Percentiles rank a stretch among this genome's conserved stretches.
These are phyloP conservation scores for Physcia stellaris DNA, from an alignment of 495 filamentous ascomycete species.

Conservation along the genomic window DNA sequence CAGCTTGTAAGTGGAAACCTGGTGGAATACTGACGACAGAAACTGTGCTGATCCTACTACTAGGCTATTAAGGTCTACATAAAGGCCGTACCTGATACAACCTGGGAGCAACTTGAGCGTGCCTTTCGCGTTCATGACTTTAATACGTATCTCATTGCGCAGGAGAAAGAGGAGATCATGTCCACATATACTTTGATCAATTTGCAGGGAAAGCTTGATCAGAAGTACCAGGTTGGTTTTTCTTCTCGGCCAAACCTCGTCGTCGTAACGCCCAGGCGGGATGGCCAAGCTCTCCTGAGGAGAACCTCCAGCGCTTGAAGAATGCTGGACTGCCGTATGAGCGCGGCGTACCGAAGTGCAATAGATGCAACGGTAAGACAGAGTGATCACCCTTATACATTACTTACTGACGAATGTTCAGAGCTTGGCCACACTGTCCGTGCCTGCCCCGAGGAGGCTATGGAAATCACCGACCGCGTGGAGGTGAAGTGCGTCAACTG, in stretches of 20 bases:
- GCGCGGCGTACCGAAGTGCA: constrained; percentile 52
- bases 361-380: constrained; percentile 46
- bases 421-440: constrained; percentile 63
- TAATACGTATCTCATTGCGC: constrained; percentile 57
- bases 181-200: constrained; percentile 63
- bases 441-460: constrained; percentile 50
- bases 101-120: constrained; percentile 57
- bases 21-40: neutral
- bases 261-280: constrained; percentile 43
- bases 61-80: constrained; percentile 55
- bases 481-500: constrained; percentile 68
- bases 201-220: constrained; percentile 65
- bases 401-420: too few relatives aligned
- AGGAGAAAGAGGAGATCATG: constrained; percentile 40
- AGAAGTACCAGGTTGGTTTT: constrained; percentile 61
- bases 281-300: constrained; percentile 52
- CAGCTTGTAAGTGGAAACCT: constrained; percentile 43
- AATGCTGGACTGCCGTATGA: constrained; percentile 60
- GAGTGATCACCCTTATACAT: constrained; percentile 9
- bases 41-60: constrained; percentile 10
- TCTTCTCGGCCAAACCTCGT: constrained; percentile 45
- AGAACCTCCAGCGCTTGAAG: constrained; percentile 60
- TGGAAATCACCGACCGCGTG: constrained; percentile 29
- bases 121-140: constrained; percentile 53
- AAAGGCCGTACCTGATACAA: constrained; percentile 53